Evolutionary conservation across 1,139 yeast genomes (phyloP), one percentile per base, ranked within the genome.

Genomic region (Yarrowia galli): DNA sequence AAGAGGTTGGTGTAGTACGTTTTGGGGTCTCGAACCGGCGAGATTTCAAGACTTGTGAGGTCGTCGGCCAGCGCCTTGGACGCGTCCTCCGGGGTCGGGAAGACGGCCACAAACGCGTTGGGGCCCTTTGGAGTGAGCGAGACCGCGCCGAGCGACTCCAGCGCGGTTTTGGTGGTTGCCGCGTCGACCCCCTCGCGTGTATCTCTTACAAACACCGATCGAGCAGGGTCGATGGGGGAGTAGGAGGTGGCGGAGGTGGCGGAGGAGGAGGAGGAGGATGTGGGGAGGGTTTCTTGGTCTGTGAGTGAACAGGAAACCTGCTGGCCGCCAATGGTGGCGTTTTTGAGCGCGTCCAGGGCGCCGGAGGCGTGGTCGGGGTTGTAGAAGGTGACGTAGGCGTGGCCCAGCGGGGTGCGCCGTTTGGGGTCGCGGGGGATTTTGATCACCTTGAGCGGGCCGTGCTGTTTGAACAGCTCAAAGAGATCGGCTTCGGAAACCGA

Each of bases 381-480:
- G 85, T 91, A 93, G 89, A 84, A 95, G 89, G 96, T 95, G 77
- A 96, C 97, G 83, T 96, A 96, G 77, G 98, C 99, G 81, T 95
- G 95, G 78, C 99, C 98, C 75, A 95, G 88, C 71, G 98, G 93
- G 78, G 92, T 92, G 84, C 95, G 92, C 80, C 98, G 88, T 74
- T 95, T 91, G 73, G 98, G 97, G 80, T 95, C 98, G 83, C 99
- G 95, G 85, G 99, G 95, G 73, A 95, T 98, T 84, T 98, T 92
- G 81, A 95, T 93, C 71, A 98, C 91, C 49, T 98, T 88, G 71
- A 95, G 98, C 77, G 92, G 95, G 74, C 99, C 99, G 76, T 93
- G 86, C 77, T 92, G 95, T 74, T 97, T 91, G 85, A 95, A 95
- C 76, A 92, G 84, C 83, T 95, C 99, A 80, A 91, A 95, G 78